phyloP scores from a whole-genome alignment of 768 basidiomycete species.

The Pleurotus eryngii region DNA sequence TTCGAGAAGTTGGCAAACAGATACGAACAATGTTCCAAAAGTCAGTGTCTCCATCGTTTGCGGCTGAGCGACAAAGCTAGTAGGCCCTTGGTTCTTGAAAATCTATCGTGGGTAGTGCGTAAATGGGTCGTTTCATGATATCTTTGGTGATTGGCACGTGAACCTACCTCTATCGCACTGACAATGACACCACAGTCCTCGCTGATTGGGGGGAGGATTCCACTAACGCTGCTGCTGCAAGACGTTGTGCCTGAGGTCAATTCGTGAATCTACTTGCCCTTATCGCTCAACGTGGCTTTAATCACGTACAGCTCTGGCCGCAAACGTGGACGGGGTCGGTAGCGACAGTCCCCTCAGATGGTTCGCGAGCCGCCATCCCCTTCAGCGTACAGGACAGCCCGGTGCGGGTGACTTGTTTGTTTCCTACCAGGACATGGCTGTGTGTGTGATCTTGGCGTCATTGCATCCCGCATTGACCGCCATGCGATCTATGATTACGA shows the following conservation, averaged over 20 bases:
- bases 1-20: neutral
- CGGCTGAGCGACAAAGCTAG: constrained; percentile 6
- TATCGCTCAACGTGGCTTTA: neutral
- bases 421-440: neutral
- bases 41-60: neutral
- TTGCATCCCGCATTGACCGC: neutral
- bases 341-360: neutral
- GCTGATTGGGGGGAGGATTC: constrained; percentile 3
- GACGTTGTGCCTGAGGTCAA: neutral
- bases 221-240: constrained; percentile 1
- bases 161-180: neutral
- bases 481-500: neutral
- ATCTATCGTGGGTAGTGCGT: neutral
- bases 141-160: too few relatives aligned
- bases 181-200: neutral
- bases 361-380: neutral
- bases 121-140: too few relatives aligned
- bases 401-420: neutral
- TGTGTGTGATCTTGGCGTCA: neutral
- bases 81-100: neutral
- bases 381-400: neutral
- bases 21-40: constrained; percentile 8
- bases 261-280: neutral
- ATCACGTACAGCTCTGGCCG: constrained; percentile 1
- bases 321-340: neutral